Base-by-base conservation (phyloP, 2,329 filamentous ascomycete genomes). In the Fusarium sp. region DNA sequence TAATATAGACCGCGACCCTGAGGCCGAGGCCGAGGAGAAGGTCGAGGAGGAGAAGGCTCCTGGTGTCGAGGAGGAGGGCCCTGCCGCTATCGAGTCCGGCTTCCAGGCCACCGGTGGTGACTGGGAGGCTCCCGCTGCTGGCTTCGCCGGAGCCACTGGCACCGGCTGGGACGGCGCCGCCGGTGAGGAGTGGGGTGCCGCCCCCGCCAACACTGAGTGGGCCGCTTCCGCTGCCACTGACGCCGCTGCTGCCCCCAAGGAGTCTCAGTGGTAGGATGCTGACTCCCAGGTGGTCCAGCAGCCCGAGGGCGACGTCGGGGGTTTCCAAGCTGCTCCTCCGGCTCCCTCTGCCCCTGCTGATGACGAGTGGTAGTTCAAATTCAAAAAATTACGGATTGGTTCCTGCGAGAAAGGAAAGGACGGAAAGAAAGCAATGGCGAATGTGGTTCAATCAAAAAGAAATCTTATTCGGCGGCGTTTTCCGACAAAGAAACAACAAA, bases 11-110 rank as follows among this genome's bases (percentile, higher is more conserved):
- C 96, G 97, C 84, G 97, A 99, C 87, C 96, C 97, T 79, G 96
- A 99, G 88, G 94, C 95, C 77, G 96, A 99, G 91, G 96, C 97
- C 84, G 95, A 97, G 91, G 97, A 99, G 88, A 97, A 98, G 84
- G 88, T 91, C 75, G 93, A 93, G 82, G 93, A 95, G 84, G 95
- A 98, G 89, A 97, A 98, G 92, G 87, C 91, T 72, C 88, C 93
- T 74, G 92, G 90, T 80, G 92, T 88, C 77, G 95, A 97, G 76
- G 95, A 98, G 87, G 92, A 93, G 80, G 94, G 91, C 77, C 80
- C 92, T 70, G 91, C 86, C 77, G 90, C 93, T 76, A 90, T 96
- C 77, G 94, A 96, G 83, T 86, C 89, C 76, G 93, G 92, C 80
- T 94, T 95, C 87, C 88, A 87, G 72, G 83, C 83, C 79, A 86